A percentile compares a stretch with the other conserved stretches of the same genome.
Conservation (phyloP, 208 protist species). For the Leishmania arabica region DNA sequence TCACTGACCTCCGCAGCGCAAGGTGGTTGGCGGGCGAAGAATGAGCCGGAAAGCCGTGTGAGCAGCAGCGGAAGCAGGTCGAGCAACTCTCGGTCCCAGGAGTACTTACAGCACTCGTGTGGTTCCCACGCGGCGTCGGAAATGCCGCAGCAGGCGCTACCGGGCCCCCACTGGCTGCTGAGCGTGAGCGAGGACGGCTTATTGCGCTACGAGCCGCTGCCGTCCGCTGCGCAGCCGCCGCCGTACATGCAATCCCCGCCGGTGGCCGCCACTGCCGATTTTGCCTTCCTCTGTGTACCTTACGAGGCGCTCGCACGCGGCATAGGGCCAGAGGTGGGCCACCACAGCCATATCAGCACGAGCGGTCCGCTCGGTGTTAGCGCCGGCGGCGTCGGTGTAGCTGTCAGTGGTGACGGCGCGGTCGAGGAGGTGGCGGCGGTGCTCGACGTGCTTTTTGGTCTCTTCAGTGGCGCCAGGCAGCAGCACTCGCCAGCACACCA, state of each 20-base stretch:
- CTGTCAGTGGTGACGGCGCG: not conserved
- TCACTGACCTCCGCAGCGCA: not conserved
- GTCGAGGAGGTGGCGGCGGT: conserved; percentile 3
- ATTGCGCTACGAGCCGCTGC: conserved; percentile 20
- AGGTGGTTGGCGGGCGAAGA: not conserved
- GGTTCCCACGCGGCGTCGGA: not conserved
- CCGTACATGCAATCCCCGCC: conserved; percentile 11
- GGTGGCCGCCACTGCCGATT: conserved; percentile 20
- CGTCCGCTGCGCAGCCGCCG: not conserved
- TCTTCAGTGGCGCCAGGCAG: not conserved
- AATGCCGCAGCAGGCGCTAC: not conserved
- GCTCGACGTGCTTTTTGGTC: conserved; percentile 9
- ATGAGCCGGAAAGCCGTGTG: not conserved
- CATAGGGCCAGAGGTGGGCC: not conserved
- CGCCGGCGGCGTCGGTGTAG: not conserved
- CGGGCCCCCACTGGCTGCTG: conserved; percentile 10
- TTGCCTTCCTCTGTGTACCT: conserved; percentile 23
- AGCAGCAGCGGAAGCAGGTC: not conserved
- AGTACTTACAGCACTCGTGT: not conserved
- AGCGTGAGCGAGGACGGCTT: conserved; percentile 27
- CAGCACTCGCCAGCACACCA: not conserved
- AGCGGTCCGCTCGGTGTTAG: not conserved
- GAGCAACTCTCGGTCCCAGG: conserved; percentile 2
- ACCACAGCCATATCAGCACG: not conserved
- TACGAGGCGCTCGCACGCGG: conserved; percentile 8